Base-by-base conservation (phyloP, 2,329 filamentous ascomycete genomes). In the Botrytis paeoniae region DNA sequence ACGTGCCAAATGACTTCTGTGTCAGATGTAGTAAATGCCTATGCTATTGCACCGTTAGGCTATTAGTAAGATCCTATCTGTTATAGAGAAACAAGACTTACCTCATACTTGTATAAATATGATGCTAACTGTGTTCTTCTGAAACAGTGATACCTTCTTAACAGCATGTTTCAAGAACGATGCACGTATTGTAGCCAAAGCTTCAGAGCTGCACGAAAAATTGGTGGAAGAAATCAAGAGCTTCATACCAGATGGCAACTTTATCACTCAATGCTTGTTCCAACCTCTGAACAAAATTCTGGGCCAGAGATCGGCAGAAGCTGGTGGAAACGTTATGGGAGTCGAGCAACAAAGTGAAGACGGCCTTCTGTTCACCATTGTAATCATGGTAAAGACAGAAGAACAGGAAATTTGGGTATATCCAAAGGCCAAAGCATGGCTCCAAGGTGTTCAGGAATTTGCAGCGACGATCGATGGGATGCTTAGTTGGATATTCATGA, bases 291-390 rank as follows among this genome's bases (percentile, higher is more conserved):
- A 35, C 35, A 43, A 65, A 22, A 43, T 65, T 25, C 16, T 65
- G 4, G 37, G 37, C 35, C 37, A 41, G 8, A 22, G 29, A 43
- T 65, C 62, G 20, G 62, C 25, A 29, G 62, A 22, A 8, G 37
- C 62, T 22, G 62, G 62, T 43, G 62, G 62, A 29, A 65, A 65
- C 25, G 29, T 48, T n/a, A 41, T 65, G 37, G 62, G 62, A n/a
- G 43, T 65, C 20, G 35, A 65, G 37, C 35, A 37, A 43, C 37
- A 65, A 48, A 25, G 29, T 43, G 35, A 43, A n/a, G 20, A 65
- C 43, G 62, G 62, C 4, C n/a, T 29, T 45, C 43, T 45, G 12
- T 45, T 45, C 43, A 45, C 43, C 43, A 45, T 45, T 45, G 43
- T 45, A 45, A 45, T 45, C 43, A 45, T 60, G 57, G 57, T 60